These are phyloP conservation scores for Asterophora parasitica DNA, from an alignment of 768 basidiomycete genomes.

Conservation along the genomic window DNA sequence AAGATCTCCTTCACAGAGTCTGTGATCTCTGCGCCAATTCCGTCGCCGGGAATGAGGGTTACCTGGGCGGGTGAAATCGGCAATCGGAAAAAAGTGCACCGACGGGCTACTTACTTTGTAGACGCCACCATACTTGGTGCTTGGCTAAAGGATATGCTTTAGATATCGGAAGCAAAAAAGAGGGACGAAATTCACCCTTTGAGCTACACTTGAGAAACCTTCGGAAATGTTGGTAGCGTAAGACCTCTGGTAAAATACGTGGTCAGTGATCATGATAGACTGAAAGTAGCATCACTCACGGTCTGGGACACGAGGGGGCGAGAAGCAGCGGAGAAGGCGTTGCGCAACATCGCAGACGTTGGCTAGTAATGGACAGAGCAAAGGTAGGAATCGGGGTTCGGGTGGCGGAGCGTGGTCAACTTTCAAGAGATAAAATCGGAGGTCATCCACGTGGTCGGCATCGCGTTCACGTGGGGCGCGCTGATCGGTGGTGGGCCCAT, in stretches of 20 bases:
- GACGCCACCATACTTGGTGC: slow-evolving; percentile 90
- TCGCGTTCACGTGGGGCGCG: slow-evolving; percentile 12
- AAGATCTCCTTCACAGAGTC: slow-evolving; percentile 99
- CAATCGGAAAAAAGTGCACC: slow-evolving; percentile 8
- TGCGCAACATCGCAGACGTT: slow-evolving; percentile 59
- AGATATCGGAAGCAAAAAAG: slow-evolving; percentile 11
- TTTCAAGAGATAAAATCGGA: slow-evolving; percentile 13
- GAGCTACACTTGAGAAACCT: slow-evolving; percentile 70
- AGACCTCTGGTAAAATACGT: slow-evolving; percentile 40
- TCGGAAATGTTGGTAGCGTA: slow-evolving; percentile 71
- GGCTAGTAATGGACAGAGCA: slow-evolving; percentile 21
- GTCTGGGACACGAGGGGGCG: slow-evolving; percentile 50
- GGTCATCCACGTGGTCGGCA: slow-evolving; percentile 11
- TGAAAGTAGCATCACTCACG: slow-evolving; percentile 32
- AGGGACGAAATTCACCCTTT: slow-evolving; percentile 47
- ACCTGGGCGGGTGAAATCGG: slow-evolving; percentile 50
- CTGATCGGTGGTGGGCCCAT: slow-evolving; percentile 9
- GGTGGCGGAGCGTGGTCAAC: slow-evolving; percentile 9
- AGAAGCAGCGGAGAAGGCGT: slow-evolving; percentile 50
- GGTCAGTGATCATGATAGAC: not conserved
- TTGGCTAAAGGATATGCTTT: slow-evolving; percentile 41
- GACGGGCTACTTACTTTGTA: slow-evolving; percentile 62
- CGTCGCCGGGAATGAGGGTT: slow-evolving; percentile 96
- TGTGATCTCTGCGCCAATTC: slow-evolving; percentile 95
- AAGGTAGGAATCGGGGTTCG: slow-evolving; percentile 28